Evolutionary conservation across 805 yeast genomes (phyloP).

Genomic region (Komagataella pseudopastoris): DNA sequence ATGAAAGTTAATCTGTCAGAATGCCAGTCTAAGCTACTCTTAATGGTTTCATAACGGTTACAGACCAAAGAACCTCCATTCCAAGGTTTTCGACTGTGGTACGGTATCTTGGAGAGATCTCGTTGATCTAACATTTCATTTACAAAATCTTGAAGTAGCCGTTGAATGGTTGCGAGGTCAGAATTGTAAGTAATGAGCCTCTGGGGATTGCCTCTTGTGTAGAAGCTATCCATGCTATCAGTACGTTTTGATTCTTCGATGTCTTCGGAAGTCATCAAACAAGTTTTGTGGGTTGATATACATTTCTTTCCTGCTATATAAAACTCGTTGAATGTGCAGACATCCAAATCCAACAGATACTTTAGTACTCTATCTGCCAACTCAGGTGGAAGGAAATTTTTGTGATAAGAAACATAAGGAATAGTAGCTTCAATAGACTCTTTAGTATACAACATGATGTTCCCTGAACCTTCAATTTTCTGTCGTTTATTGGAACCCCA

Average conservation of each 20-base stretch:
- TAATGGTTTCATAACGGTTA: slow-evolving; percentile 37
- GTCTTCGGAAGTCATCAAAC: slow-evolving; percentile 17
- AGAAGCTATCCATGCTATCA: slow-evolving; percentile 6
- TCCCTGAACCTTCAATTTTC: slow-evolving; percentile 1
- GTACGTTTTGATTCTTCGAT: slow-evolving; percentile 6
- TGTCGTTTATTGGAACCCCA: background rate
- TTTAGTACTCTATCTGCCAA: slow-evolving; percentile 31
- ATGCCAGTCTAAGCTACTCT: slow-evolving; percentile 56
- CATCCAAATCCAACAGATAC: slow-evolving; percentile 25
- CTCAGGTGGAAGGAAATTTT: slow-evolving; percentile 35
- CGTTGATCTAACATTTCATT: slow-evolving; percentile 18
- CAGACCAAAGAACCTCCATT: slow-evolving; percentile 37
- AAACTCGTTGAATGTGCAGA: slow-evolving; percentile 32
- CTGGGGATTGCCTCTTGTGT: slow-evolving; percentile 12
- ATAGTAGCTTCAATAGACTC: slow-evolving; percentile 34
- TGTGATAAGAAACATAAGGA: slow-evolving; percentile 37
- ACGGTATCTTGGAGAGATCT: slow-evolving; percentile 14
- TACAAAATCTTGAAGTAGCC: slow-evolving; percentile 24
- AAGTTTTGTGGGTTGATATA: slow-evolving; percentile 39
- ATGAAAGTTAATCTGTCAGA: slow-evolving; percentile 60
- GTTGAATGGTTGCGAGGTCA: slow-evolving; percentile 24
- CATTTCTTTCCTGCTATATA: slow-evolving; percentile 52
- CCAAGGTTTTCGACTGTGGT: slow-evolving; percentile 32
- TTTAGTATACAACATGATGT: slow-evolving; percentile 28
- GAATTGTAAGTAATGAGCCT: slow-evolving; percentile 18